phyloP scores from a whole-genome alignment of 139 green algal genomes.

The Trebouxia sp. region DNA sequence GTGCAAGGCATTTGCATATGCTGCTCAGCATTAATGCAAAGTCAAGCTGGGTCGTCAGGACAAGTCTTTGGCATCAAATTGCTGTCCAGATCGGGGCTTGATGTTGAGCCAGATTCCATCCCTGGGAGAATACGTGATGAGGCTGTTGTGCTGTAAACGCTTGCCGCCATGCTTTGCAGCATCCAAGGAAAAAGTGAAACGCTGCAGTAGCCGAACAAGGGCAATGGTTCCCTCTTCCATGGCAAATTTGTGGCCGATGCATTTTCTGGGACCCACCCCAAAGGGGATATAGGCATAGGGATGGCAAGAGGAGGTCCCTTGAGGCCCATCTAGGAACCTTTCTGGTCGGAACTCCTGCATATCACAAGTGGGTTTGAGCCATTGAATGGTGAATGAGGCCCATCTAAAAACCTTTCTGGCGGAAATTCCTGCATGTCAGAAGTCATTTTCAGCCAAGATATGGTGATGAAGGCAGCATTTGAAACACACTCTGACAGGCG shows the following conservation, averaged over 20 bases:
- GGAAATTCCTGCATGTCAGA: conserved; percentile 6
- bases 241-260: conserved; percentile 61
- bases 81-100: not conserved
- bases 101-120: conserved; percentile 42
- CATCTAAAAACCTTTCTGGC: conserved; percentile 54
- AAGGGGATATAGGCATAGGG: conserved; percentile 55
- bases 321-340: conserved; percentile 47
- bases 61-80: too few relatives aligned
- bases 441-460: too few relatives aligned
- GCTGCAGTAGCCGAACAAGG: conserved; percentile 50
- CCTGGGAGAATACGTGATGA: conserved; percentile 43
- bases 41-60: too few relatives aligned
- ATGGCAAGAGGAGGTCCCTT: conserved; percentile 25
- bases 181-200: conserved; percentile 38
- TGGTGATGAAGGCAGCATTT: too few relatives aligned
- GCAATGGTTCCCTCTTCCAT: conserved; percentile 51
- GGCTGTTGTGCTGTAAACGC: conserved; percentile 37
- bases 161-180: not conserved
- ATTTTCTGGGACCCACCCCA: conserved; percentile 57
- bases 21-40: too few relatives aligned
- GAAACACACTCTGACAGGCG: too few relatives aligned
- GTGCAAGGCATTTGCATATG: too few relatives aligned
- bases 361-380: too few relatives aligned
- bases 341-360: conserved; percentile 50
- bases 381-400: too few relatives aligned